Base-by-base conservation (phyloP, 495 filamentous ascomycete species). In the Penicillium maclennaniae region DNA sequence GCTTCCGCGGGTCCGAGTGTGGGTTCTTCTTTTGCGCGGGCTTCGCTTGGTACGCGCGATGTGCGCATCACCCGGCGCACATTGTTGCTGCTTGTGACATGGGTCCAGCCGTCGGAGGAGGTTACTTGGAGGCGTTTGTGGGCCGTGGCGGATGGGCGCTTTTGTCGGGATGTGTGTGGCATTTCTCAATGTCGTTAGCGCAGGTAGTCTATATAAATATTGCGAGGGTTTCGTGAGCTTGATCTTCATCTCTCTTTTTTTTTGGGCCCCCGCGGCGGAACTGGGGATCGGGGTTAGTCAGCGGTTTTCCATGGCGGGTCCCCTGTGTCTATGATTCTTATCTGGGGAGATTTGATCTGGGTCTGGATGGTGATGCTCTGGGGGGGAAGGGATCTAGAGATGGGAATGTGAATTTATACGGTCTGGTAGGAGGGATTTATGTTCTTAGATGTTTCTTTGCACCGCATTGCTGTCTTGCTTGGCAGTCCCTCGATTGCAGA, bases 101-200 rank as follows among this genome's bases (percentile, higher is more conserved):
- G 80, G 27, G 79, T 80, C 81, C 81, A 84, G 69, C 81, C 80
- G 31, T 77, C 66, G 26, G 68, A 53, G 61, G 75, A 77, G 41
- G 71, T 74, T 47, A 82, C 55, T 67, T 76, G 53, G 45, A 70
- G 63, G 27, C 72, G 69, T 59, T 83, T 82, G 45, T 69, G 63
- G n/a, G 50, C 51, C 26, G 53, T 56, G 25, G 41, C 44, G 25
- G 55, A 57, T 47, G 56, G 43, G 20, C 54, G 63, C 42, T 73
- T 75, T 52, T 70, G 71, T 36, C 74, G 75, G n/a, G 69, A 68
- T 25, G 63, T 75, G 59, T 78, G 74, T 47, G 78, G 72, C 79
- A 81, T 82, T 40, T 6, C 15, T 4, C 4, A 8, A 1, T n/a
- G 8, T 16, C n/a, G 34, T n/a, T 23, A 2, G 23, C 2, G 23